Evolutionary conservation across 139 green algal genomes (phyloP), one percentile per base, ranked within the genome.

Genomic region (Asterochloris erici): DNA sequence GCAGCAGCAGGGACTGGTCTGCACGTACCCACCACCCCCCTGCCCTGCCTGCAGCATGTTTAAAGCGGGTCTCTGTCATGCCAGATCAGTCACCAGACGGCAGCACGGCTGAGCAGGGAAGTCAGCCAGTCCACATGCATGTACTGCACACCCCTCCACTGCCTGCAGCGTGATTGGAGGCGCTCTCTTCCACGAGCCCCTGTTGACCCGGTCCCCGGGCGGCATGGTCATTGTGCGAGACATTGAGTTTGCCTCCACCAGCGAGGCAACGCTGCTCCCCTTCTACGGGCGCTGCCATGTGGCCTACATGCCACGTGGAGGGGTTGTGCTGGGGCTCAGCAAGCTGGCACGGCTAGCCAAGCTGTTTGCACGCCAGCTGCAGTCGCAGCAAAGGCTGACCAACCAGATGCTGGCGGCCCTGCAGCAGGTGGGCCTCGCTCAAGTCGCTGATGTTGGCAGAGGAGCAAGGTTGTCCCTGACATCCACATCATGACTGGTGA

Each of bases 251-350:
- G 93, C 94, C 10, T 93, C 91, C n/a, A 93, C 93, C 0, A 94
- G 85, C 68, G 83, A 92, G 80, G 78, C 84, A 28, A 93, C 84
- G 21, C 88, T 99, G 29, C 91, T 98, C 69, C 97, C 97, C 9
- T 98, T 99, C 85, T 91, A 96, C 79, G 94, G 97, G 16, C 88
- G 89, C 23, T 91, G 82, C 76, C 95, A 99, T 89, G 91, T 99
- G 14, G 96, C 90, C 0, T 99, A 99, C 84, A 84, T 97, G 21
- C 97, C 97, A 0, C 68, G 83, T 11, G 28, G 90, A 23, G 92
- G 92, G 14, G 89, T 94, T 12, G 92, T 98, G 19, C 81, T 98
- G 68, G 95, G 95, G 11, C 88, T 98, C 17, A 94, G 88, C 87
- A 97, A 97, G 85, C 84, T 99, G 26, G 93, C 96, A 0, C 86